Evolutionary conservation across 192 early-diverging fungal genomes (phyloP).

Genomic region (Coemansia sp.): DNA sequence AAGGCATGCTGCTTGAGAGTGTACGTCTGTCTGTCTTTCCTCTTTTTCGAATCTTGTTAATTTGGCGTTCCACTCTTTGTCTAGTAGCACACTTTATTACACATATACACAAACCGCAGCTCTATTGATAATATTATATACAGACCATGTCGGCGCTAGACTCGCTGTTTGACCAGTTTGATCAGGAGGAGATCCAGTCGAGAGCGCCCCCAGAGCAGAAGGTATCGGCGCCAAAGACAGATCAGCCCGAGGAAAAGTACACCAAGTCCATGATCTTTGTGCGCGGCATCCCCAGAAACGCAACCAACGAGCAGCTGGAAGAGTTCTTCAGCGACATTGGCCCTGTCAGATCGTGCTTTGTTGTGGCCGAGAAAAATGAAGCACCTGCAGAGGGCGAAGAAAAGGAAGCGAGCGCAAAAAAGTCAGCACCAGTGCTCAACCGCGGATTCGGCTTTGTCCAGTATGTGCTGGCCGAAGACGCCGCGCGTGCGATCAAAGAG

Average conservation of each 20-base stretch:
- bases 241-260: slow-evolving; percentile 39
- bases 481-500: slow-evolving; percentile 70
- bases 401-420: slow-evolving; percentile 1
- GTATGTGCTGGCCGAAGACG: slow-evolving; percentile 57
- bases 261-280: slow-evolving; percentile 81
- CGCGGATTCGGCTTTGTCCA: slow-evolving; percentile 93
- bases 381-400: slow-evolving; percentile 34
- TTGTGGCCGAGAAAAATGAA: slow-evolving; percentile 61
- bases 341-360: slow-evolving; percentile 86
- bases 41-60: no score
- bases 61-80: neutral
- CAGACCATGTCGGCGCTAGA: slow-evolving; percentile 68
- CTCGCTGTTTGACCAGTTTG: slow-evolving; percentile 76
- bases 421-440: slow-evolving; percentile 40
- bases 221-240: slow-evolving; percentile 1
- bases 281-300: slow-evolving; percentile 76
- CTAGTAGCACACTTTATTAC: neutral
- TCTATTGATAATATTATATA: slow-evolving; percentile 59
- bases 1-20: no score
- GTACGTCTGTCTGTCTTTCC: no score
- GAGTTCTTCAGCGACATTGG: slow-evolving; percentile 86
- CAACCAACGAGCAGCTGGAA: slow-evolving; percentile 78
- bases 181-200: slow-evolving; percentile 52
- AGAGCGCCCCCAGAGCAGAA: slow-evolving; percentile 4
- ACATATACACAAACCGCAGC: neutral